These are phyloP conservation scores for Asterophora lycoperdoides DNA, from an alignment of 768 basidiomycete species.

Conservation along the genomic window DNA sequence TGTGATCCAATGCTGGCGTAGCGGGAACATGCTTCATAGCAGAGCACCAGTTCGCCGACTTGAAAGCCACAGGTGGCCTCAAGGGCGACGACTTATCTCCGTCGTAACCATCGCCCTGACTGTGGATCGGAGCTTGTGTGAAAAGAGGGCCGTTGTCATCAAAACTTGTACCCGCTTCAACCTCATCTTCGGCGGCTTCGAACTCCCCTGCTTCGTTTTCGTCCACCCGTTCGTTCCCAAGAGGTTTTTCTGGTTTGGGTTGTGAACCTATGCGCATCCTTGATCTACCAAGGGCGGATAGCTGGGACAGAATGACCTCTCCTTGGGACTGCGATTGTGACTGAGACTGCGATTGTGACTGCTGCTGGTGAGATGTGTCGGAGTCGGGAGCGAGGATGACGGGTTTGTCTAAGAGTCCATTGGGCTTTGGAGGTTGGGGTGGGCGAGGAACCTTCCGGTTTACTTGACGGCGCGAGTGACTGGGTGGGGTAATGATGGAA, in stretches of 20 bases:
- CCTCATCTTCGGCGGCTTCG: neutral
- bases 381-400: slow-evolving; percentile 54
- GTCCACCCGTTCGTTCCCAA: too few relatives aligned
- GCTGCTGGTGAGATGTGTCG: slow-evolving; percentile 40
- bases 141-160: neutral
- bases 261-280: neutral
- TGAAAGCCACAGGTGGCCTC: neutral
- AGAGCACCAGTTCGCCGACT: neutral
- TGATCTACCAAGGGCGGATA: slow-evolving; percentile 8
- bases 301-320: slow-evolving; percentile 15
- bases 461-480: slow-evolving; percentile 22
- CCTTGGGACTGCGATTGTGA: slow-evolving; percentile 24
- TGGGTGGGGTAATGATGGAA: slow-evolving; percentile 2
- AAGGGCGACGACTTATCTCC: slow-evolving; percentile 9
- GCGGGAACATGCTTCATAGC: neutral
- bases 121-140: neutral
- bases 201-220: neutral
- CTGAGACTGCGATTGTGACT: slow-evolving; percentile 32
- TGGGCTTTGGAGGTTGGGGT: slow-evolving; percentile 24
- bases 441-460: slow-evolving; percentile 48
- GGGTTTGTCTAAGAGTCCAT: slow-evolving; percentile 27
- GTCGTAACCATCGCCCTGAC: slow-evolving; percentile 4
- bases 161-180: neutral
- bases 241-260: neutral
- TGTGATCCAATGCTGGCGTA: neutral